Percentiles rank a stretch among this genome's conserved stretches.
phyloP scores from a whole-genome alignment of 495 filamentous ascomycete genomes.

The Lentithecium fluviatile region DNA sequence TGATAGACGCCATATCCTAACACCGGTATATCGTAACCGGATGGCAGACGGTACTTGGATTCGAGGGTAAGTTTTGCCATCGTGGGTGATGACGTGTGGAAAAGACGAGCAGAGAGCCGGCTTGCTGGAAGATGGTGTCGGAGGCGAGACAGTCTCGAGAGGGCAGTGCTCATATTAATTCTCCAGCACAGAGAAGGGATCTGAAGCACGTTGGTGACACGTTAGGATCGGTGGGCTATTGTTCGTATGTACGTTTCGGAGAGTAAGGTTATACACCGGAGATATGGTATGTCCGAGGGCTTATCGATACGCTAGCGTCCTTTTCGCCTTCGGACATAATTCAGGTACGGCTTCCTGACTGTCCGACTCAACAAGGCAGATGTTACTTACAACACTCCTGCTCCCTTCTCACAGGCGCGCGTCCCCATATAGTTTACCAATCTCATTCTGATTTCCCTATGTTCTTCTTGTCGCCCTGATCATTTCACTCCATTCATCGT shows the following conservation, averaged over 20 bases:
- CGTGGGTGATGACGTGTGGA: slow-evolving; percentile 11
- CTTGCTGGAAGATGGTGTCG: not conserved
- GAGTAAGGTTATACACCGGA: not conserved
- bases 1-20: slow-evolving; percentile 76
- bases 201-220: not conserved
- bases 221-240: not conserved
- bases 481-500: too few species aligned
- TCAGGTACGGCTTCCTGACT: too few species aligned
- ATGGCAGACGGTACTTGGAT: slow-evolving; percentile 66
- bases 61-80: slow-evolving; percentile 54
- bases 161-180: not conserved
- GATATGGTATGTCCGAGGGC: too few species aligned
- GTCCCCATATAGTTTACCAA: too few species aligned
- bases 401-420: too few species aligned
- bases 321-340: too few species aligned
- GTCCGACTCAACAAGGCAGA: too few species aligned
- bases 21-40: slow-evolving; percentile 73
- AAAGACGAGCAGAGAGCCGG: not conserved
- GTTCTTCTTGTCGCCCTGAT: too few species aligned
- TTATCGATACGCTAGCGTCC: too few species aligned
- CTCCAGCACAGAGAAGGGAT: not conserved
- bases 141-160: slow-evolving; percentile 3
- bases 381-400: too few species aligned
- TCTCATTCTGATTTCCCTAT: too few species aligned
- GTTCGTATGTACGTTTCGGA: too few species aligned